Conservation (phyloP, 2,329 filamentous ascomycete species). For the Colletotrichum simmondsii region DNA sequence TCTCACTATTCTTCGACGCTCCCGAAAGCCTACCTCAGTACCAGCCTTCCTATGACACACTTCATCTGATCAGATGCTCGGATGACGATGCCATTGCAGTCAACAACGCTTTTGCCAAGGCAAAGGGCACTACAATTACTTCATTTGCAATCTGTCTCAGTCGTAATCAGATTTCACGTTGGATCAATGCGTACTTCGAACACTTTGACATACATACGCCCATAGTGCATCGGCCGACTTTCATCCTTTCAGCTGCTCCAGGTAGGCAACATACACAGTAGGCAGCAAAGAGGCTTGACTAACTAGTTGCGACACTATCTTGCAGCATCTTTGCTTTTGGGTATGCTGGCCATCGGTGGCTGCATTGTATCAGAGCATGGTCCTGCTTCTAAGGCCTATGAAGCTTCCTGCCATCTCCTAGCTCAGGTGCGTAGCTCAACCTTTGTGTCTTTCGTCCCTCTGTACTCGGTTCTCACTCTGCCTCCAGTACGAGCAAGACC, state of each 20-base stretch:
- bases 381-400: not conserved
- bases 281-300: no score
- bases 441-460: not conserved
- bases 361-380: not conserved
- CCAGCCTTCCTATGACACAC: no score
- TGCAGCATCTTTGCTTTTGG: not conserved
- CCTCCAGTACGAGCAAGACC: not conserved
- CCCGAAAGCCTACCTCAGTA: no score
- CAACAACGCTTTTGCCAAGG: not conserved
- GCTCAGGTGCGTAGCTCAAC: not conserved
- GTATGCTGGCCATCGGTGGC: not conserved
- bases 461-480: not conserved
- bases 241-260: not conserved
- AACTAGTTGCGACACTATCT: no score
- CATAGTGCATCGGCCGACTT: not conserved
- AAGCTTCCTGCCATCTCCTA: not conserved
- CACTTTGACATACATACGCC: not conserved
- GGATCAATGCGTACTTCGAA: not conserved
- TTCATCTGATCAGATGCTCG: no score
- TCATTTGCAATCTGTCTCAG: not conserved
- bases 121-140: not conserved
- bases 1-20: no score
- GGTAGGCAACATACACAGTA: no score
- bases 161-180: not conserved
- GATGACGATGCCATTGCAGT: not conserved